Evolutionary conservation across 306 rosid species (phyloP).

Genomic region (Myrica gale): DNA sequence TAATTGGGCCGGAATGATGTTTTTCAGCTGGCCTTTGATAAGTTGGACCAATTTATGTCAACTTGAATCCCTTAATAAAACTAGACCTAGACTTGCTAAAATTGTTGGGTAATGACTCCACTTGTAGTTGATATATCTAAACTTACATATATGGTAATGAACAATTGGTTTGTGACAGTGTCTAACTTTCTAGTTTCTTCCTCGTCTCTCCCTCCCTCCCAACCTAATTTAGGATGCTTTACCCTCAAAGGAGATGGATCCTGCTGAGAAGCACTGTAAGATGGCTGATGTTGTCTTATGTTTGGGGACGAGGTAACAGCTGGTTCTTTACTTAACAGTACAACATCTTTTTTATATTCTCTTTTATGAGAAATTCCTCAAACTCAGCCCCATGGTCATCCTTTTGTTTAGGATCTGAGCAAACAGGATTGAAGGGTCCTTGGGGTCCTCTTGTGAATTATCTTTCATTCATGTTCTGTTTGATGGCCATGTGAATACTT

Average conservation of each 20-base stretch:
- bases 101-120: too few relatives aligned
- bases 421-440: neutral
- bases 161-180: neutral
- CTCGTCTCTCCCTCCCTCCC: conserved; percentile 10
- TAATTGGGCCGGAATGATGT: neutral
- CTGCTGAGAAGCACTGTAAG: conserved; percentile 92
- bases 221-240: conserved; percentile 71
- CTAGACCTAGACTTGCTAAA: too few relatives aligned
- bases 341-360: neutral
- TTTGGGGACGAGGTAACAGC: conserved; percentile 86
- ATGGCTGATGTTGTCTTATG: conserved; percentile 94
- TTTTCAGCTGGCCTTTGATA: neutral
- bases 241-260: conserved; percentile 92
- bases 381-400: neutral
- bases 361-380: neutral
- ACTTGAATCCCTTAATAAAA: neutral
- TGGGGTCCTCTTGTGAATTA: conserved; percentile 14
- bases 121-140: neutral
- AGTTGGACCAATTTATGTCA: neutral
- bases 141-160: neutral
- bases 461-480: conserved; percentile 24
- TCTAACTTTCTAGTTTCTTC: neutral
- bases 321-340: conserved; percentile 21
- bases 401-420: neutral
- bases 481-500: conserved; percentile 29